A percentile compares a stretch with the other conserved stretches of the same genome.
These are phyloP conservation scores for Albugo candida DNA, from an alignment of 352 stramenopile genomes.

Conservation along the genomic window DNA sequence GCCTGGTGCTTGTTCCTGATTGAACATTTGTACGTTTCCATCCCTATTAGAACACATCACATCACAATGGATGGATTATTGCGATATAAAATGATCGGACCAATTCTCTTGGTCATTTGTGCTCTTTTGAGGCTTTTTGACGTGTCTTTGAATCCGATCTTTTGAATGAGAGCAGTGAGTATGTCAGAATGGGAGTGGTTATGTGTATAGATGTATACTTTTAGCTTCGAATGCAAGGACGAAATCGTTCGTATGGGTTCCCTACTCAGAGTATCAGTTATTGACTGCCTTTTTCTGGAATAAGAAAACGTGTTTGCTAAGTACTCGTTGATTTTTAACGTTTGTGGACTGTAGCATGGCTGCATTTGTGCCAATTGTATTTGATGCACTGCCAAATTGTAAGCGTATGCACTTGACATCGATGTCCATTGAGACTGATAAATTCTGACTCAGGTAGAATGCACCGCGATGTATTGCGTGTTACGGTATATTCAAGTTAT, in stretches of 20 bases:
- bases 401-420: slow-evolving; percentile 14
- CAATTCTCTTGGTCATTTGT: slow-evolving; percentile 15
- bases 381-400: slow-evolving; percentile 50
- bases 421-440: too few species aligned
- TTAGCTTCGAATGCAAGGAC: slow-evolving; percentile 60
- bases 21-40: slow-evolving; percentile 39
- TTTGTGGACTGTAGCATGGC: slow-evolving; percentile 22
- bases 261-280: background rate
- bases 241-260: slow-evolving; percentile 8
- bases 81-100: slow-evolving; percentile 6
- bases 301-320: background rate
- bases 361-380: slow-evolving; percentile 44
- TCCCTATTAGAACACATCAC: slow-evolving; percentile 13
- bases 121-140: slow-evolving; percentile 8
- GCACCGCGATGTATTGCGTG: too few species aligned
- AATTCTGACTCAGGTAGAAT: too few species aligned
- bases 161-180: background rate
- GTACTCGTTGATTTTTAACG: slow-evolving; percentile 2
- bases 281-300: background rate
- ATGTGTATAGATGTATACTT: slow-evolving; percentile 13
- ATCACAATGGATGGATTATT: slow-evolving; percentile 1
- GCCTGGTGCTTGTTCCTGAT: slow-evolving; percentile 16
- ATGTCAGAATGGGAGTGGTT: background rate
- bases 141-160: slow-evolving; percentile 21
- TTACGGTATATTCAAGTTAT: too few species aligned